phyloP scores from a whole-genome alignment of 257 asterid genomes.

The Mentha longifolia region DNA sequence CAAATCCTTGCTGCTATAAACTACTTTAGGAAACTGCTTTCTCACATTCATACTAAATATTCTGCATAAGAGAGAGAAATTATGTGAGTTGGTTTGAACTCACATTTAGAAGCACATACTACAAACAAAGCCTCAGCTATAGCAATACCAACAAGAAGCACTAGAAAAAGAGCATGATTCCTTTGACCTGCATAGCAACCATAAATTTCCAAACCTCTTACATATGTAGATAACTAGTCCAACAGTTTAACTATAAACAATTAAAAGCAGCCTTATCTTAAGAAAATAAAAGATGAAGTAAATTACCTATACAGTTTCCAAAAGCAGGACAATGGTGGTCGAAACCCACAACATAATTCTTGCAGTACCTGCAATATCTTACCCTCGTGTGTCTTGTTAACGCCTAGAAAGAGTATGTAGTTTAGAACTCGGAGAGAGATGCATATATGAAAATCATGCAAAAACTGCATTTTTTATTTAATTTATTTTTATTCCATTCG shows the following conservation, averaged over 20 bases:
- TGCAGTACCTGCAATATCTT: conserved; percentile 58
- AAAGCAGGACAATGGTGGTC: conserved; percentile 77
- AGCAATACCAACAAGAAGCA: conserved; percentile 51
- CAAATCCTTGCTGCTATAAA: not conserved
- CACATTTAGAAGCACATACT: conserved; percentile 49
- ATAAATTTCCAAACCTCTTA: conserved; percentile 9
- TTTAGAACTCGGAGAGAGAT: conserved; percentile 5
- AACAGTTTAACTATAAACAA: not conserved
- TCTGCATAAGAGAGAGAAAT: conserved; percentile 7
- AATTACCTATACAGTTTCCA: conserved; percentile 64
- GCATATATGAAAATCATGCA: conserved; percentile 5
- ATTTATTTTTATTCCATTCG: not conserved
- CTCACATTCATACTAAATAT: conserved; percentile 20
- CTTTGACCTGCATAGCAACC: conserved; percentile 50
- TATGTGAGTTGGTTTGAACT: conserved; percentile 34
- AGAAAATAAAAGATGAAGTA: conserved; percentile 2
- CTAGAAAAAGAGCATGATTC: conserved; percentile 49
- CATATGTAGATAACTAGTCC: conserved; percentile 6
- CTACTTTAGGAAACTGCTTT: not conserved
- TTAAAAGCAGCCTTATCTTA: conserved; percentile 12
- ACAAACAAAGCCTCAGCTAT: conserved; percentile 49
- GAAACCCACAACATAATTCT: conserved; percentile 49
- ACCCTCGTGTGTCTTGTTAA: conserved; percentile 34
- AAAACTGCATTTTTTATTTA: not conserved
- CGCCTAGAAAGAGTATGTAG: conserved; percentile 37